These are phyloP conservation scores for Aspergillus sp. DNA, from an alignment of 2,329 filamentous ascomycete genomes.

Conservation along the genomic window DNA sequence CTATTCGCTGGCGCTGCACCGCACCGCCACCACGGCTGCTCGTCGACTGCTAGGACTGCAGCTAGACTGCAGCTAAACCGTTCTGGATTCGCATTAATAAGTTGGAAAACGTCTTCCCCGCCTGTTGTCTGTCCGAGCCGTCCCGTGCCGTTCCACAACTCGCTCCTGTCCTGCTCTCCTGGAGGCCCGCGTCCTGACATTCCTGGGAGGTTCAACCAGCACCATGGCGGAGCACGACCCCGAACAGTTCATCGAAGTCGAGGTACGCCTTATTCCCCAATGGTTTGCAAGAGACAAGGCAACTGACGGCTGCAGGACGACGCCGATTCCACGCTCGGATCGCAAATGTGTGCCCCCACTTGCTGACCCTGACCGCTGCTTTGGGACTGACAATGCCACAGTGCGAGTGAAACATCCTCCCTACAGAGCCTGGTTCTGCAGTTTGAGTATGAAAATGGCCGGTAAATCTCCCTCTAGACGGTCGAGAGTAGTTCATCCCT, in stretches of 20 bases:
- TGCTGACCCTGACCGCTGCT: background rate
- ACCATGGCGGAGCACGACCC: background rate
- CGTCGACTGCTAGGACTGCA: too few relatives aligned
- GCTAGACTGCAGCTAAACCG: too few relatives aligned
- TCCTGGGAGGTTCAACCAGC: background rate
- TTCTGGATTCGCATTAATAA: too few relatives aligned
- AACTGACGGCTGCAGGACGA: background rate
- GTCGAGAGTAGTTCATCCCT: background rate
- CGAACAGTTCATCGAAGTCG: background rate
- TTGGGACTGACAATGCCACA: background rate
- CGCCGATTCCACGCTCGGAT: background rate
- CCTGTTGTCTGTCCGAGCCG: background rate
- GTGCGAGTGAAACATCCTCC: background rate
- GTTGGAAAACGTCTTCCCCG: too few relatives aligned
- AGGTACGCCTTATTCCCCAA: background rate
- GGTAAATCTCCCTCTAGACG: background rate
- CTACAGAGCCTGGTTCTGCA: background rate
- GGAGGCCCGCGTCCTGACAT: background rate
- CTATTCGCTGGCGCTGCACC: too few relatives aligned
- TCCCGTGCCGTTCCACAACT: background rate
- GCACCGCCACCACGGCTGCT: too few relatives aligned
- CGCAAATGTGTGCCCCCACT: background rate
- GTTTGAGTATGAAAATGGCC: slow-evolving; percentile 1
- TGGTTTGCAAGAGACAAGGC: too few relatives aligned
- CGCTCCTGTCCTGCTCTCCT: background rate